A percentile compares a stretch with the other conserved stretches of the same genome.
These are phyloP conservation scores for Saturnispora dispora DNA, from an alignment of 805 yeast species.

Conservation along the genomic window DNA sequence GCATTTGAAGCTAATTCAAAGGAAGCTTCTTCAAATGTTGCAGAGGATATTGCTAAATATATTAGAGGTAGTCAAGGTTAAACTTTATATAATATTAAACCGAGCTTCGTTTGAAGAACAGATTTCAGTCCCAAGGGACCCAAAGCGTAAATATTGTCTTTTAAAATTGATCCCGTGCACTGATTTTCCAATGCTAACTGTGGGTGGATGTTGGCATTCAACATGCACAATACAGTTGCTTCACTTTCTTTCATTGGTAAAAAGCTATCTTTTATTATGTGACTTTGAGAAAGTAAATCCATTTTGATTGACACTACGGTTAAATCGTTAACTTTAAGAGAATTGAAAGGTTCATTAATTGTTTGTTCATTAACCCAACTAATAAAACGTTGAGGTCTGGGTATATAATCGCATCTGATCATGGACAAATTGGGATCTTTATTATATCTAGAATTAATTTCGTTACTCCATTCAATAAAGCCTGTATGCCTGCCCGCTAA, in stretches of 20 bases:
- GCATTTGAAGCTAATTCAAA: slow-evolving; percentile 61
- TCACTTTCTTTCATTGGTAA: background rate
- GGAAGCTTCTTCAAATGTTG: slow-evolving; percentile 54
- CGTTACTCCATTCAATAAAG: background rate
- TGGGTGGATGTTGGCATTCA: slow-evolving; percentile 3
- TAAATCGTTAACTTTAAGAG: background rate
- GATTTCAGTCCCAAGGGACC: slow-evolving; percentile 1
- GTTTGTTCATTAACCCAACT: background rate
- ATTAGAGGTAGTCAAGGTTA: slow-evolving; percentile 28
- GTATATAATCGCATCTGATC: background rate
- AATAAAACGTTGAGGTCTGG: background rate
- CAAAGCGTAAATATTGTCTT: slow-evolving; percentile 1
- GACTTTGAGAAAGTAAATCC: background rate
- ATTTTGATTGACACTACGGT: background rate
- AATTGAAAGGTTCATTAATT: background rate
- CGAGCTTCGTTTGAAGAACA: background rate
- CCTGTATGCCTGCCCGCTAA: background rate
- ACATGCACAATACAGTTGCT: background rate
- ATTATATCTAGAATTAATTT: background rate
- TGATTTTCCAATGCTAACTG: background rate
- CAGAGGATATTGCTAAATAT: slow-evolving; percentile 63
- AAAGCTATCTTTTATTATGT: background rate
- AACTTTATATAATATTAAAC: slow-evolving; percentile 1
- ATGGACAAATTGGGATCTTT: background rate
- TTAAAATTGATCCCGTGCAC: background rate